Base-by-base conservation (phyloP, 2,329 filamentous ascomycete species). In the Exserohilum rostratum region DNA sequence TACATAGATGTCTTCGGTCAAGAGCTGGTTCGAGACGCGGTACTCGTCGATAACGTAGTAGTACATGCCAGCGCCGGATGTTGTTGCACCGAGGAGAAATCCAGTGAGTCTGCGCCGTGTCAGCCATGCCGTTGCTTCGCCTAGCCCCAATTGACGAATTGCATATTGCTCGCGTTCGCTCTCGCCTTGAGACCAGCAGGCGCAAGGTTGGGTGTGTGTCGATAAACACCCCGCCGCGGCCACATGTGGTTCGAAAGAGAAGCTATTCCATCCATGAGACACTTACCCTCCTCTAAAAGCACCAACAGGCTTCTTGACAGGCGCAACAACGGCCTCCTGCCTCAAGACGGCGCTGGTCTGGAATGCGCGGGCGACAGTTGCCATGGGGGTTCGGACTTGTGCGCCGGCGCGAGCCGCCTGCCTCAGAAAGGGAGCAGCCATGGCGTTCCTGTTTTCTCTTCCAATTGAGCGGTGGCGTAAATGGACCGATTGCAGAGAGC, bases 1-100 rank as follows among this genome's bases (percentile, higher is more conserved):
- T 85, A 97, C 93, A 78, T 93, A 93, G 76, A 98, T 96, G 78
- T 98, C 93, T 79, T 96, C 92, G 57, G 89, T 93, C 78, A 98
- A 81, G 71, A 97, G 84, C 79, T 96, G 90, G 80, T 97, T 98
- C 66, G 91, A 90, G 38, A 92, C 83, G 79, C 92, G 91, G 82
- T 97, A 98, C 77, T 98, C 93, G 74, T 93, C 87, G 67, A 98
- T 80, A 64, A 96, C 85, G 77, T 98, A 98, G 76, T 91, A 92
- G 80, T 97, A 98, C 67, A 96, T 89, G 54, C 86, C 88, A 47
- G 84, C 85, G 68, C 91, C 92, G 39, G 93, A 88, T 47, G 91
- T 81, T 42, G 90, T 88, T 59, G 90, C 87, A 63, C 93, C 93
- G 61, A 95, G 82, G 46, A 98, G 87, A 82, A 98, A 98, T 47